These are phyloP conservation scores for Penicillium arizonense DNA, from an alignment of 495 filamentous ascomycete species.

Conservation along the genomic window DNA sequence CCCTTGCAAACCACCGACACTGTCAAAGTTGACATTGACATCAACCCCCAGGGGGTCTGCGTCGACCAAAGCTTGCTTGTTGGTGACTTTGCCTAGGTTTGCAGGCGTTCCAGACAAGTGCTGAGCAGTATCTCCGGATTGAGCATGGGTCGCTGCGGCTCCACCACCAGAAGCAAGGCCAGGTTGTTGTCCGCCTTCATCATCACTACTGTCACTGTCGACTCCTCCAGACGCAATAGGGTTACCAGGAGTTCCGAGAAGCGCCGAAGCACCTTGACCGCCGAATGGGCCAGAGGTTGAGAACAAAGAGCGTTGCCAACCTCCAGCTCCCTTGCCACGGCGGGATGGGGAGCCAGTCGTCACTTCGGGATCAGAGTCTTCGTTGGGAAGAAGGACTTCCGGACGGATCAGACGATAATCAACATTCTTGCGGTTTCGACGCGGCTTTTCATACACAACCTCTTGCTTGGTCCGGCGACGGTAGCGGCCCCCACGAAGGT, in stretches of 20 bases:
- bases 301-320: constrained; percentile 75
- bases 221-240: constrained; percentile 68
- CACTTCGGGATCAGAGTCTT: constrained; percentile 62
- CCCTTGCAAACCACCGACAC: constrained; percentile 84
- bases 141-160: constrained; percentile 56
- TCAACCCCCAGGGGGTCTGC: constrained; percentile 93
- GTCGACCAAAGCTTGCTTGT: constrained; percentile 77
- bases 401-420: constrained; percentile 78
- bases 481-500: constrained; percentile 57
- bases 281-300: constrained; percentile 91
- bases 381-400: constrained; percentile 61
- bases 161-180: constrained; percentile 53
- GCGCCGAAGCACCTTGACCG: constrained; percentile 67
- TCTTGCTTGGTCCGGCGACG: constrained; percentile 52
- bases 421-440: constrained; percentile 57
- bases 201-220: constrained; percentile 96
- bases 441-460: constrained; percentile 56
- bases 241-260: constrained; percentile 77
- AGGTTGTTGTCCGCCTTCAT: constrained; percentile 64
- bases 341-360: constrained; percentile 67
- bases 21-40: constrained; percentile 84
- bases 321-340: constrained; percentile 54
- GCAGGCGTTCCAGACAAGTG: constrained; percentile 65
- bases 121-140: constrained; percentile 63
- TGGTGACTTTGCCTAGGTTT: constrained; percentile 87